Conservation (phyloP, 768 basidiomycete genomes). For the Pisolithus albus region DNA sequence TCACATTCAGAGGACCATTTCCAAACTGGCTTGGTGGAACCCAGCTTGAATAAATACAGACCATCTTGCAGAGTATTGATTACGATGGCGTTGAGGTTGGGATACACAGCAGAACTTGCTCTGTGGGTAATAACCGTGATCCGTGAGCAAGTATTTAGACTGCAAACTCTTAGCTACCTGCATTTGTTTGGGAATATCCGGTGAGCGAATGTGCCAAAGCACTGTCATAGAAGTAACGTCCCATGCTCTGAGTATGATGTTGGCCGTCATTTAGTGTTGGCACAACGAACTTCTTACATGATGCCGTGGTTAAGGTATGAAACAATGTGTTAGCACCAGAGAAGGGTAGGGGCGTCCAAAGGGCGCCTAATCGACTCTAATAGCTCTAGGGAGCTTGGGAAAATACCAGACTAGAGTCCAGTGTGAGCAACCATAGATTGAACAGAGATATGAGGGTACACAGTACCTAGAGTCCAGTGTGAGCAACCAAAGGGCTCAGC, state of each 20-base stretch:
- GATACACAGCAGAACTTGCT: neutral
- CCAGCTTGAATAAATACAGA: neutral
- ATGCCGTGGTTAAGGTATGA: constrained; percentile 1
- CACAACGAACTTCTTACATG: neutral
- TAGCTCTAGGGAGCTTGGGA: too few relatives aligned
- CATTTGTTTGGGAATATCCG: neutral
- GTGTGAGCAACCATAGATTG: too few relatives aligned
- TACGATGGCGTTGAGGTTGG: neutral
- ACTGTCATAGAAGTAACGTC: neutral
- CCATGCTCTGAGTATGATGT: neutral
- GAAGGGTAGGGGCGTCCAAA: too few relatives aligned
- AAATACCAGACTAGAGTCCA: too few relatives aligned
- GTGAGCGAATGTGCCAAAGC: neutral
- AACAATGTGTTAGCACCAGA: too few relatives aligned
- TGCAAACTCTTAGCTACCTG: neutral
- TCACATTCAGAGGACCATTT: neutral
- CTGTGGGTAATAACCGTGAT: neutral
- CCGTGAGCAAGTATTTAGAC: neutral
- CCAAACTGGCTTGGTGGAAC: neutral
- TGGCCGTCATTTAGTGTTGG: neutral
- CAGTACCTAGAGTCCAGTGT: too few relatives aligned
- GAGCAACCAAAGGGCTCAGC: too few relatives aligned
- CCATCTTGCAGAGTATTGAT: neutral
- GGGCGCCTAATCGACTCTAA: too few relatives aligned
- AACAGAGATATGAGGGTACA: too few relatives aligned